phyloP scores from a whole-genome alignment of 805 yeast genomes.

The Metschnikowia peoriensis region DNA sequence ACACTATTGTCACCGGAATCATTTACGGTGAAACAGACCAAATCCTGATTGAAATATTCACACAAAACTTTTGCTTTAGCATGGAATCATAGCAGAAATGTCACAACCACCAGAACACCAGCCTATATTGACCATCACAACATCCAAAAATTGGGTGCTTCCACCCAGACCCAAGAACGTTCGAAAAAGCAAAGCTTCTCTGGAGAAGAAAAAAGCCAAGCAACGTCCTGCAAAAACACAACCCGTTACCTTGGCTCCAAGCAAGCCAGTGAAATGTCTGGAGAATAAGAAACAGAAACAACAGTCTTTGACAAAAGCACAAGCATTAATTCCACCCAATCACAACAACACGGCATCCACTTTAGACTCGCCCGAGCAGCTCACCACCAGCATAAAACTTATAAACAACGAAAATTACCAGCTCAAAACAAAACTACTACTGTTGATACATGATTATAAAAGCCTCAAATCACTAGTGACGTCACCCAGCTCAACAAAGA shows the following conservation, averaged over 20 bases:
- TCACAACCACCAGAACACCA: slow-evolving; percentile 11
- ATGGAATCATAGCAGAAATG: slow-evolving; percentile 15
- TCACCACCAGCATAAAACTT: slow-evolving; percentile 15
- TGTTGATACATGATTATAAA: slow-evolving; percentile 41
- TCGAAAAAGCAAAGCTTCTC: slow-evolving; percentile 16
- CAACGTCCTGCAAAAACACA: slow-evolving; percentile 23
- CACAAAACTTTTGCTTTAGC: slow-evolving; percentile 3
- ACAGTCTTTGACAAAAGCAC: background rate
- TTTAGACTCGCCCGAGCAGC: slow-evolving; percentile 13
- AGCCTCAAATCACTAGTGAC: slow-evolving; percentile 32
- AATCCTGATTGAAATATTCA: background rate
- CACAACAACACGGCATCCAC: background rate
- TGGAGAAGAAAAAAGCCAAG: slow-evolving; percentile 12
- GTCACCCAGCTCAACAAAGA: slow-evolving; percentile 6
- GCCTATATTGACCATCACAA: slow-evolving; percentile 20
- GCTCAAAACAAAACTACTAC: slow-evolving; percentile 34
- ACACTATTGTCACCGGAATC: background rate
- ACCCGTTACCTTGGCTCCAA: background rate
- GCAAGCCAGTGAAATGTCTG: background rate
- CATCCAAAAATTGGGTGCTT: slow-evolving; percentile 21
- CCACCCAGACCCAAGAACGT: slow-evolving; percentile 22
- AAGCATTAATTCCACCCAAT: background rate
- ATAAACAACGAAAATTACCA: slow-evolving; percentile 35
- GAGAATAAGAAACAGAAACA: background rate
- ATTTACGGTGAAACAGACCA: background rate